A percentile compares a stretch with the other conserved stretches of the same genome.
phyloP scores from a whole-genome alignment of 805 yeast genomes.

The Wickerhamomyces alni region DNA sequence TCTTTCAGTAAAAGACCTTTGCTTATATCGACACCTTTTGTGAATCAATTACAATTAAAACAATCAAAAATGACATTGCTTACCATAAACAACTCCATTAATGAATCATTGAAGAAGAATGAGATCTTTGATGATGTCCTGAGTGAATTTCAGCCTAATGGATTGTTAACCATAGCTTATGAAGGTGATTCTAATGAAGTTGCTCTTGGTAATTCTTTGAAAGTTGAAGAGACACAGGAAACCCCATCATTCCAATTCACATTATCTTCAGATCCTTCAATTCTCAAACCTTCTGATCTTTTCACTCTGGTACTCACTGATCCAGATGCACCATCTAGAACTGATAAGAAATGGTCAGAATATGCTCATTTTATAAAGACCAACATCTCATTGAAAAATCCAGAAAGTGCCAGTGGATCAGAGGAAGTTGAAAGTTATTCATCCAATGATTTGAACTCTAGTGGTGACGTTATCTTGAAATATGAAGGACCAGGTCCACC shows the following conservation, averaged over 20 bases:
- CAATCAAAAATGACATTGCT: slow-evolving; percentile 16
- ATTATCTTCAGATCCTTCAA: slow-evolving; percentile 26
- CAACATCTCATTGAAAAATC: slow-evolving; percentile 42
- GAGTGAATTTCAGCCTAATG: slow-evolving; percentile 24
- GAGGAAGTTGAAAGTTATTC: slow-evolving; percentile 9
- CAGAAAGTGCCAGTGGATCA: slow-evolving; percentile 21
- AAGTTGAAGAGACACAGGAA: slow-evolving; percentile 60
- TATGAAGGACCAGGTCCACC: slow-evolving; percentile 93
- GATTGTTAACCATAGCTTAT: slow-evolving; percentile 56
- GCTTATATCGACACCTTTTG: too few species aligned
- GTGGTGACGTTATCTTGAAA: slow-evolving; percentile 41
- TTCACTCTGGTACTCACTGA: slow-evolving; percentile 81
- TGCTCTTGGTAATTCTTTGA: slow-evolving; percentile 70
- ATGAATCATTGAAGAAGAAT: slow-evolving; percentile 33
- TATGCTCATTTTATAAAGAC: slow-evolving; percentile 68
- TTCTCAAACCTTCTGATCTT: slow-evolving; percentile 34
- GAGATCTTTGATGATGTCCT: slow-evolving; percentile 39
- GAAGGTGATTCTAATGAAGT: slow-evolving; percentile 52
- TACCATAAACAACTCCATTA: slow-evolving; percentile 24
- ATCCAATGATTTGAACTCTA: slow-evolving; percentile 28
- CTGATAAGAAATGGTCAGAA: slow-evolving; percentile 85
- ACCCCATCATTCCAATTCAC: slow-evolving; percentile 65
- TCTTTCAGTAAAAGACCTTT: too few species aligned
- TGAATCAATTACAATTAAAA: too few species aligned
- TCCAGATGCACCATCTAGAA: slow-evolving; percentile 88